phyloP scores from a whole-genome alignment of 805 yeast species.

The Allodekkera sacchari region DNA sequence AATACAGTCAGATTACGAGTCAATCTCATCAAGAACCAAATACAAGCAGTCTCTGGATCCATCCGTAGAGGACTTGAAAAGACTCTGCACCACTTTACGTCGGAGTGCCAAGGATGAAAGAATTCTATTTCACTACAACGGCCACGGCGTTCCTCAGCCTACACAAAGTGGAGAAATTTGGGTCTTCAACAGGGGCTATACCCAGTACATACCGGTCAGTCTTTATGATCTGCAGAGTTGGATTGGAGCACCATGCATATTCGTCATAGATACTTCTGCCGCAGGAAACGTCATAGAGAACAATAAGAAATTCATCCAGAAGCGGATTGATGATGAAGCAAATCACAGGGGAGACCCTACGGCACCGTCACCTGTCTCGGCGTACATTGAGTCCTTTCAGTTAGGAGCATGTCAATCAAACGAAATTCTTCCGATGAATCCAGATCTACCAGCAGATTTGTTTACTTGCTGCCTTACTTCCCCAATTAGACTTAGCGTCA shows the following conservation, averaged over 20 bases:
- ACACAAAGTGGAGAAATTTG: constrained; percentile 95
- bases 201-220: constrained; percentile 95
- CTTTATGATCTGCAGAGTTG: constrained; percentile 92
- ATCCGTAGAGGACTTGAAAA: constrained; percentile 87
- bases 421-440: constrained; percentile 86
- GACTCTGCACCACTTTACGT: constrained; percentile 82
- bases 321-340: constrained; percentile 79
- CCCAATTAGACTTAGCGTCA: constrained; percentile 88
- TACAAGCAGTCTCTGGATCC: constrained; percentile 92
- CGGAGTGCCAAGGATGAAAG: constrained; percentile 91
- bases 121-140: constrained; percentile 89
- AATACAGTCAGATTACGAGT: constrained; percentile 82
- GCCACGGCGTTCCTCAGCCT: constrained; percentile 98
- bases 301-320: constrained; percentile 83
- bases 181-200: constrained; percentile 96
- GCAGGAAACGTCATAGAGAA: constrained; percentile 91
- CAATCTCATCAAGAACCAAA: constrained; percentile 75
- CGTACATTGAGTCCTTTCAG: constrained; percentile 83
- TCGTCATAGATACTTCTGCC: constrained; percentile 88
- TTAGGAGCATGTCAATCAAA: constrained; percentile 86
- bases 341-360: constrained; percentile 42
- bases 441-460: constrained; percentile 90
- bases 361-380: constrained; percentile 55
- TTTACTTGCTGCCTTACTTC: constrained; percentile 94
- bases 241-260: constrained; percentile 96